Conservation (phyloP, 352 stramenopile species). For the Phytophthora tentaculata region DNA sequence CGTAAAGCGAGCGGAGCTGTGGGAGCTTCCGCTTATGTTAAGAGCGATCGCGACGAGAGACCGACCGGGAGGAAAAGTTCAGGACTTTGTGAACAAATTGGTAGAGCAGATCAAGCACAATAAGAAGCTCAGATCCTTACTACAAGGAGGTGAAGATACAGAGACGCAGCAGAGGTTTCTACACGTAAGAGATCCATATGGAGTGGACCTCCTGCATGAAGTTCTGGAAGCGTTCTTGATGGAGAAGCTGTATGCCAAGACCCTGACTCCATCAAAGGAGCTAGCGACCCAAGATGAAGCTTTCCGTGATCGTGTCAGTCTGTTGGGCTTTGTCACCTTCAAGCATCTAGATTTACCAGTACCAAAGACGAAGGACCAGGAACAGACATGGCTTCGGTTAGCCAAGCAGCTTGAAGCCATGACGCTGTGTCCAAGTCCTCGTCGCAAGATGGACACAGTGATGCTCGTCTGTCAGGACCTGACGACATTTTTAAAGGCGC, state of each 20-base stretch:
- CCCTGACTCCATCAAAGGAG: constrained; percentile 60
- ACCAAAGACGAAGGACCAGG: constrained; percentile 39
- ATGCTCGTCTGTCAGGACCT: constrained; percentile 77
- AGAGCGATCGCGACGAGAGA: constrained; percentile 42
- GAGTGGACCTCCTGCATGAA: constrained; percentile 63
- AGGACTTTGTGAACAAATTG: constrained; percentile 71
- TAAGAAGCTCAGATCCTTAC: constrained; percentile 30
- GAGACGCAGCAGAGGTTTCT: constrained; percentile 32
- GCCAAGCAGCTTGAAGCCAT: constrained; percentile 53
- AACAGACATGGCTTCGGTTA: constrained; percentile 52
- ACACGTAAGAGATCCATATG: constrained; percentile 41
- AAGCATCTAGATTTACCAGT: constrained; percentile 87
- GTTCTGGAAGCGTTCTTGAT: constrained; percentile 91
- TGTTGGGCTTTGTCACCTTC: constrained; percentile 83
- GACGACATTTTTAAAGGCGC: constrained; percentile 64
- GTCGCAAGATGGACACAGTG: constrained; percentile 88
- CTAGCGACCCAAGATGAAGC: constrained; percentile 56
- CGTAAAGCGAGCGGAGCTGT: constrained; percentile 64
- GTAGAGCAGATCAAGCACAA: constrained; percentile 63
- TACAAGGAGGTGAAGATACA: constrained; percentile 27
- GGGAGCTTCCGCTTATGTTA: constrained; percentile 62
- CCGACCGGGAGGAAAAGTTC: constrained; percentile 58
- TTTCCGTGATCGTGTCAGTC: constrained; percentile 68
- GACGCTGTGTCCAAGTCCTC: constrained; percentile 61
- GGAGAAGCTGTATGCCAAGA: constrained; percentile 84